A percentile compares a stretch with the other conserved stretches of the same genome.
These are phyloP conservation scores for Leccinum ochraceum DNA, from an alignment of 768 basidiomycete species.

Conservation along the genomic window DNA sequence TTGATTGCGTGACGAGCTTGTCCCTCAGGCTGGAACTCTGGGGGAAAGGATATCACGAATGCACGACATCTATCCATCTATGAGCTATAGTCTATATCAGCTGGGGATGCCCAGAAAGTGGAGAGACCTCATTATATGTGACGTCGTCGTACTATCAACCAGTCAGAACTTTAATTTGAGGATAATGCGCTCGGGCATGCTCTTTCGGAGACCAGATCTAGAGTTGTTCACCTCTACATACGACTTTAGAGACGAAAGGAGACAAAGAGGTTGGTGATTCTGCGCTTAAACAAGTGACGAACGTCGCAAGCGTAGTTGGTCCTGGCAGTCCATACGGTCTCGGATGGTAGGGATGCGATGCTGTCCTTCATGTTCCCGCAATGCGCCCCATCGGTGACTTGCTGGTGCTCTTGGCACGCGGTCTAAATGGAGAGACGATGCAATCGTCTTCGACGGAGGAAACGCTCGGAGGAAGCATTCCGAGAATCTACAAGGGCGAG, in stretches of 20 bases:
- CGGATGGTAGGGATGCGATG: neutral
- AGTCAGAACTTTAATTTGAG: neutral
- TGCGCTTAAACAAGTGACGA: constrained; percentile 88
- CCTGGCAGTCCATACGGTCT: neutral
- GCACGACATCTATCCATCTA: too few species aligned
- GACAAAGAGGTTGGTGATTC: constrained; percentile 64
- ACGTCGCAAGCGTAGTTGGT: neutral
- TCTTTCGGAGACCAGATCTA: constrained; percentile 86
- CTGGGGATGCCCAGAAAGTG: neutral
- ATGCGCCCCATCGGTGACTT: neutral
- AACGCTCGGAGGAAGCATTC: too few species aligned
- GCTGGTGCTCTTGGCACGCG: too few species aligned
- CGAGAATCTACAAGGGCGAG: too few species aligned
- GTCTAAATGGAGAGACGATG: too few species aligned
- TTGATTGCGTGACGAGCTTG: too few species aligned
- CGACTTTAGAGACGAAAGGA: constrained; percentile 79
- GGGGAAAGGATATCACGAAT: too few species aligned
- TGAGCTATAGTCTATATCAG: neutral
- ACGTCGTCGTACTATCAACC: constrained; percentile 91
- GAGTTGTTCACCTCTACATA: constrained; percentile 87
- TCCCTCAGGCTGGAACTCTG: too few species aligned
- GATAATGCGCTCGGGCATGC: constrained; percentile 41
- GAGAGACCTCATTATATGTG: constrained; percentile 40
- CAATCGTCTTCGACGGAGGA: too few species aligned
- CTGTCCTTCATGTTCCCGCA: too few species aligned